A percentile compares a stretch with the other conserved stretches of the same genome.
Evolutionary conservation across 768 basidiomycete genomes (phyloP).

Genomic region (Boletus reticulatus): DNA sequence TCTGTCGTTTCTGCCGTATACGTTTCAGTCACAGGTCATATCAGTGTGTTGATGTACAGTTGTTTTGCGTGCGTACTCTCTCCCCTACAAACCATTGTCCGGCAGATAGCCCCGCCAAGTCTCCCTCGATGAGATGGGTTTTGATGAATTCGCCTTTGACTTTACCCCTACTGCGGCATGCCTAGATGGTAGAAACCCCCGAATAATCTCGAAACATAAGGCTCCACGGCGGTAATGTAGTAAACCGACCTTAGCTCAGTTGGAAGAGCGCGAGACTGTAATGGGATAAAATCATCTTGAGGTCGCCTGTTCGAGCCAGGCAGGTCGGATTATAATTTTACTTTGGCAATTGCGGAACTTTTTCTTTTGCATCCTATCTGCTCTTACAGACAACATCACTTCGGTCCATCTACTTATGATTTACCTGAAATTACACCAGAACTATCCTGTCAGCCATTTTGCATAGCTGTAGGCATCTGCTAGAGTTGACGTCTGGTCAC

Average conservation of each 20-base stretch:
- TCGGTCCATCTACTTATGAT: no score
- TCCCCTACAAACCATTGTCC: neutral
- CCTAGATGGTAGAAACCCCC: neutral
- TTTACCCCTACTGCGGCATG: no score
- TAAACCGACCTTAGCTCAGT: constrained; percentile 37
- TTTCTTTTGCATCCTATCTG: no score
- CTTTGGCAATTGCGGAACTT: neutral
- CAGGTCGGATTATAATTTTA: constrained; percentile 40
- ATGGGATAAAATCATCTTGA: constrained; percentile 41
- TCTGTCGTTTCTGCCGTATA: neutral
- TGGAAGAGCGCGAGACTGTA: constrained; percentile 53
- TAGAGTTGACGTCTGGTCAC: neutral
- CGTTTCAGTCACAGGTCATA: neutral
- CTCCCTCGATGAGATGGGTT: no score
- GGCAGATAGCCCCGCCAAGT: neutral
- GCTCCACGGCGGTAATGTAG: accelerated
- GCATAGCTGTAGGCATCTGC: constrained; percentile 16
- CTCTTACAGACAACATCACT: no score
- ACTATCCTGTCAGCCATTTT: constrained; percentile 19
- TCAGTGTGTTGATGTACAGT: neutral
- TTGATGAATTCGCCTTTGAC: no score
- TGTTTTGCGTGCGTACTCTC: neutral
- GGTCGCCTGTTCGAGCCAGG: constrained; percentile 65
- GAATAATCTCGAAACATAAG: neutral
- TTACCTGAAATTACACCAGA: neutral